Conservation (phyloP, 2,329 filamentous ascomycete genomes). For the Pseudocercospora ulei region DNA sequence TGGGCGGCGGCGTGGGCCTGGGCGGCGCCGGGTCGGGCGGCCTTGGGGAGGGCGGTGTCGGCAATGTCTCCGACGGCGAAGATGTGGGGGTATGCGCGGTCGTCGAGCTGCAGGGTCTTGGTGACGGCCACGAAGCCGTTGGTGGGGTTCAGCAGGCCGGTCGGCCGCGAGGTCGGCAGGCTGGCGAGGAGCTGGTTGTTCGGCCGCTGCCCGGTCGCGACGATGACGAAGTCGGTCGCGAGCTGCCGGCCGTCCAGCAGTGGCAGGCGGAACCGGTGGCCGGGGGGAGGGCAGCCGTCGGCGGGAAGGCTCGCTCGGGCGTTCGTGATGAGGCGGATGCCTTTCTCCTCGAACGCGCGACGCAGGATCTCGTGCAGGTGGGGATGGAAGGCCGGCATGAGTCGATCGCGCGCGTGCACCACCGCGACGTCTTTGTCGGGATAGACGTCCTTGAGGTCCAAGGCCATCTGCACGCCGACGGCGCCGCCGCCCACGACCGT, state of each 20-base stretch:
- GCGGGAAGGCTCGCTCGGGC: conserved; percentile 25
- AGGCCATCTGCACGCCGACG: conserved; percentile 53
- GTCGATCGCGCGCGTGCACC: conserved; percentile 47
- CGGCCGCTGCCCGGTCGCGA: conserved; percentile 52
- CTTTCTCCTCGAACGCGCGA: conserved; percentile 41
- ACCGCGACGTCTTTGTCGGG: conserved; percentile 50
- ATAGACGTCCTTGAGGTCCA: conserved; percentile 50
- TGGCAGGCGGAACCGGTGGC: conserved; percentile 32
- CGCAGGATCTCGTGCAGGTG: conserved; percentile 36
- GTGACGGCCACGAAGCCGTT: conserved; percentile 39
- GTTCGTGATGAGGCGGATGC: conserved; percentile 45
- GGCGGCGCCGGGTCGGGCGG: conserved; percentile 45
- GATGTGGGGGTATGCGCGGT: conserved; percentile 44
- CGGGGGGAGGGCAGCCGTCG: conserved; percentile 24
- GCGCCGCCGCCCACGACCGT: conserved; percentile 47
- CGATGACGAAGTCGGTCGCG: conserved; percentile 48
- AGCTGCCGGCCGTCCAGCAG: conserved; percentile 42
- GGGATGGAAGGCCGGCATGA: conserved; percentile 47
- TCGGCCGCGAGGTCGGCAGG: conserved; percentile 43
- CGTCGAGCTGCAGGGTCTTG: conserved; percentile 49
- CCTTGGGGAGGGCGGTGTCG: conserved; percentile 46
- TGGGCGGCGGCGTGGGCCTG: conserved; percentile 48
- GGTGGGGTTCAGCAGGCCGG: conserved; percentile 15
- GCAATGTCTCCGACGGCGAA: conserved; percentile 58
- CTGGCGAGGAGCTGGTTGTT: conserved; percentile 45